These are phyloP conservation scores for Cenchrus americanus DNA, from an alignment of 176 grass and related monocot genomes.

Conservation along the genomic window DNA sequence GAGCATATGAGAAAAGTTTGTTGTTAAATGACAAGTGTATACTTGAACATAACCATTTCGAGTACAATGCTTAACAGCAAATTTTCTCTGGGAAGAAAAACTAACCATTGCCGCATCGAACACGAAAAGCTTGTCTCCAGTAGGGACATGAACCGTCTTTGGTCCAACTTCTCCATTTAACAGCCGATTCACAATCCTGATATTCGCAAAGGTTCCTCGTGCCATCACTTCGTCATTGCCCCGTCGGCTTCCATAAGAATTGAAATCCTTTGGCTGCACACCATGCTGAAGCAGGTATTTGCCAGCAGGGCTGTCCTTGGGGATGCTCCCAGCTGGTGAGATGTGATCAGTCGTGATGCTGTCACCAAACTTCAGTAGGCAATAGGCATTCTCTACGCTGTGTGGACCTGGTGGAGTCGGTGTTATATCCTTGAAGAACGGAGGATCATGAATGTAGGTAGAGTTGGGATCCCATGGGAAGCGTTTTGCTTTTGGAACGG, in stretches of 20 bases:
- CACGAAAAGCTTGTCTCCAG: conserved; percentile 79
- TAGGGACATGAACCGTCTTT: conserved; percentile 81
- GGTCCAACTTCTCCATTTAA: conserved; percentile 83
- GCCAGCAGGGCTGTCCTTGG: conserved; percentile 28
- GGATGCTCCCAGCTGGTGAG: conserved; percentile 30
- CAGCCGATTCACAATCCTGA: conserved; percentile 82
- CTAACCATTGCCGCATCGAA: conserved; percentile 84
- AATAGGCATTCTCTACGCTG: conserved; percentile 25
- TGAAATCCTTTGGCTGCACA: conserved; percentile 30
- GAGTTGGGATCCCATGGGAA: conserved; percentile 31
- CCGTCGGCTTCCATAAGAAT: conserved; percentile 24
- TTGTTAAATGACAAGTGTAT: background rate
- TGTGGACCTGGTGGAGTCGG: background rate
- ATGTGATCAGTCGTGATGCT: conserved; percentile 28
- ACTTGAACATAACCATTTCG: background rate
- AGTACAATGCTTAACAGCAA: background rate
- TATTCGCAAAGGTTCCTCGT: conserved; percentile 45
- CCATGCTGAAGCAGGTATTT: conserved; percentile 11
- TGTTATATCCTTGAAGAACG: conserved; percentile 5
- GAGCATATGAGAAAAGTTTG: background rate
- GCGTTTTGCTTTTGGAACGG: conserved; percentile 3
- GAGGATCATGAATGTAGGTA: conserved; percentile 30
- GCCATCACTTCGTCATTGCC: conserved; percentile 29
- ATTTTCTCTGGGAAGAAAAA: background rate
- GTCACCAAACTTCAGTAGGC: conserved; percentile 20